These are phyloP conservation scores for Colletotrichum theobromicola DNA, from an alignment of 2,329 filamentous ascomycete species.

Conservation along the genomic window DNA sequence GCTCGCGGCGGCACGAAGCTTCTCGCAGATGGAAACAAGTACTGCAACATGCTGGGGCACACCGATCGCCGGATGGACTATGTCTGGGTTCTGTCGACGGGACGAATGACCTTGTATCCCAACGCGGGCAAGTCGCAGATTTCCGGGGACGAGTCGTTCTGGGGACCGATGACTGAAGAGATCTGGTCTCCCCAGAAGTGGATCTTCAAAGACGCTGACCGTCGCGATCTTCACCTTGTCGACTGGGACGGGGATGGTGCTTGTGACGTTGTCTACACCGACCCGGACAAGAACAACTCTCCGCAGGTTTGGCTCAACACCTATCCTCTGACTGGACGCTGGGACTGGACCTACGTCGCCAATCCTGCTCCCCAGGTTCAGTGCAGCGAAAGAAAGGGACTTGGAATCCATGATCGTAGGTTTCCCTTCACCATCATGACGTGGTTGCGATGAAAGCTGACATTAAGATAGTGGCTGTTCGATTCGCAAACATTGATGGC, in stretches of 20 bases:
- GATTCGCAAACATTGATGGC: conserved; percentile 36
- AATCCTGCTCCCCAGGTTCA: conserved; percentile 1
- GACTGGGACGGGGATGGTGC: conserved; percentile 43
- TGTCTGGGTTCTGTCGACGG: neutral
- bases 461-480: conserved; percentile 21
- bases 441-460: neutral
- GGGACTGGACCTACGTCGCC: neutral
- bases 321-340: neutral
- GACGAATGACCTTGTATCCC: conserved; percentile 2
- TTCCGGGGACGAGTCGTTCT: neutral
- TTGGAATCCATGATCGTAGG: conserved; percentile 28
- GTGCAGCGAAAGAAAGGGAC: conserved; percentile 29
- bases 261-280: conserved; percentile 36
- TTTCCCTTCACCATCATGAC: accelerated
- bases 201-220: conserved; percentile 19
- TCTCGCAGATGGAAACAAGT: conserved; percentile 20
- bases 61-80: conserved; percentile 15
- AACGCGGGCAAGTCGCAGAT: conserved; percentile 7
- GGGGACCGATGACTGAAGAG: neutral
- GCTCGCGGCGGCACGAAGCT: conserved; percentile 22
- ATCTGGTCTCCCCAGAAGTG: conserved; percentile 17
- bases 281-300: conserved; percentile 27
- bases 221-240: conserved; percentile 33
- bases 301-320: conserved; percentile 32
- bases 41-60: conserved; percentile 23